A percentile compares a stretch with the other conserved stretches of the same genome.
These are phyloP conservation scores for Leccinum variicolor DNA, from an alignment of 768 basidiomycete genomes.

Conservation along the genomic window DNA sequence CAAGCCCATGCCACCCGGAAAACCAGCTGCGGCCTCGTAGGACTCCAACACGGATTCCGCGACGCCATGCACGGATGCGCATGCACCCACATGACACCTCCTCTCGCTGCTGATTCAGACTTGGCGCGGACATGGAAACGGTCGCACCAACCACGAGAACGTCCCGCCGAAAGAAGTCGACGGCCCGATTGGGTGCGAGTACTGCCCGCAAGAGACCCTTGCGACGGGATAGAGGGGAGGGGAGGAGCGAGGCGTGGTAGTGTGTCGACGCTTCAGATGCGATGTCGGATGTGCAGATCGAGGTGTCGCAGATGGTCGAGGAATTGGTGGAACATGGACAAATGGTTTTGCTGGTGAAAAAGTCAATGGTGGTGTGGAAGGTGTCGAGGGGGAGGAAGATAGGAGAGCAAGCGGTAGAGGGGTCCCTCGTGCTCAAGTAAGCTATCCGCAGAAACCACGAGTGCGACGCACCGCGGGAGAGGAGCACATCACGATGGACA, in stretches of 20 bases:
- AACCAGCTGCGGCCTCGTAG: no score
- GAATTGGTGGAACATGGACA: constrained; percentile 2
- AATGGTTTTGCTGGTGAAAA: no score
- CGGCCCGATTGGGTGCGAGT: constrained; percentile 13
- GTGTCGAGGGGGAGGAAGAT: neutral
- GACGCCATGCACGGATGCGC: neutral
- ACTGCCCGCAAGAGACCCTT: constrained; percentile 25
- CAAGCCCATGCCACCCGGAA: no score
- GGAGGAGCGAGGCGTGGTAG: constrained; percentile 27
- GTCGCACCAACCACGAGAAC: neutral
- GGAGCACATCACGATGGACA: no score
- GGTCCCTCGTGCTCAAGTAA: constrained; percentile 10
- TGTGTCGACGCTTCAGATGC: constrained; percentile 13
- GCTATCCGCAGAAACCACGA: no score
- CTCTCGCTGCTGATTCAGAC: neutral
- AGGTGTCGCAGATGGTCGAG: neutral
- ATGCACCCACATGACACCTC: neutral
- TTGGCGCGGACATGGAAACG: neutral
- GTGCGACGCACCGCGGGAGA: no score
- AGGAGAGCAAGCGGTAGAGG: neutral
- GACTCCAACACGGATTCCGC: no score
- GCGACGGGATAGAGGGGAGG: constrained; percentile 21
- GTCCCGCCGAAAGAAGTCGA: constrained; percentile 28
- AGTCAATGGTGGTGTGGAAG: neutral
- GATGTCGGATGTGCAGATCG: constrained; percentile 8